phyloP scores from a whole-genome alignment of 2,329 filamentous ascomycete species.

The Fusarium oligoseptatum region DNA sequence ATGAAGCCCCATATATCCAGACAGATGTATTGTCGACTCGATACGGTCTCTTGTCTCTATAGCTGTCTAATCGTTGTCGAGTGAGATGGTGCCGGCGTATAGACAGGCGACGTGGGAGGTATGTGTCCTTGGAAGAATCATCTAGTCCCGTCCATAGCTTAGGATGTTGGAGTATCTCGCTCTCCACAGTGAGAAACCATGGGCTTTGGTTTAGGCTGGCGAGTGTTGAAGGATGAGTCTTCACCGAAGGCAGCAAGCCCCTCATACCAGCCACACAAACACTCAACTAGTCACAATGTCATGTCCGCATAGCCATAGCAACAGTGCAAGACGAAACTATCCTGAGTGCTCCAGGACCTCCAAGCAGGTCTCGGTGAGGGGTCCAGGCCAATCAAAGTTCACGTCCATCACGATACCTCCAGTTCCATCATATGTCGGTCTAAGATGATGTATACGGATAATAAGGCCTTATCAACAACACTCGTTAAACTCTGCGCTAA shows the following conservation, averaged over 20 bases:
- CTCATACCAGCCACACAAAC: neutral
- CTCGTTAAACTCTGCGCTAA: neutral
- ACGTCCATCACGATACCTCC: neutral
- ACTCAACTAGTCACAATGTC: neutral
- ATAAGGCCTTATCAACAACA: neutral
- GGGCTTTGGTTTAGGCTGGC: too few species aligned
- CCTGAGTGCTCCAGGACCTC: too few species aligned
- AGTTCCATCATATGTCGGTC: neutral
- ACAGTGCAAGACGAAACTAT: neutral
- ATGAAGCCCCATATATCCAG: neutral
- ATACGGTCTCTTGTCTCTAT: neutral
- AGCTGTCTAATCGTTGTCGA: neutral
- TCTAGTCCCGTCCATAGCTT: too few species aligned
- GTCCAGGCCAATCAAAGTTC: neutral
- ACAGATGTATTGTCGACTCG: neutral
- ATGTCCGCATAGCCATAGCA: neutral
- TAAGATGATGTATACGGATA: neutral
- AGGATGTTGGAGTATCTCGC: too few species aligned
- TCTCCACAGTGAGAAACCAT: too few species aligned
- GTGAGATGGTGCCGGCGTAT: neutral
- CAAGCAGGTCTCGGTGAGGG: neutral
- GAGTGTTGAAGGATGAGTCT: neutral
- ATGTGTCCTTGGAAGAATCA: too few species aligned
- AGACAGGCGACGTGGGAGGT: too few species aligned
- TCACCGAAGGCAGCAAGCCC: neutral